Percentiles rank a stretch among this genome's conserved stretches.
These are phyloP conservation scores for Penicillium palitans DNA, from an alignment of 2,329 filamentous ascomycete genomes.

Conservation along the genomic window DNA sequence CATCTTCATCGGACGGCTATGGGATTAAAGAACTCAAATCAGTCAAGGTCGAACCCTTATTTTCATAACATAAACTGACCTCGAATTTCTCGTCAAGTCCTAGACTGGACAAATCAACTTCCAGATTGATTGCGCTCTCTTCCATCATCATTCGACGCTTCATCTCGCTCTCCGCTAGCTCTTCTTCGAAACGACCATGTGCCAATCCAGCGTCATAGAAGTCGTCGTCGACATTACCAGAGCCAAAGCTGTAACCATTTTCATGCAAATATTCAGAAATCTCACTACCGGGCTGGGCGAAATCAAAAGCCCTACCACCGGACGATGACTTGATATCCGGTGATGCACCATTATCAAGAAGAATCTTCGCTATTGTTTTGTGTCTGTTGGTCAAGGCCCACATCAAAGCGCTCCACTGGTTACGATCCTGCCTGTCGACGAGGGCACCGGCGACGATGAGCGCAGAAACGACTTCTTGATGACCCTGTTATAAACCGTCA, in stretches of 20 bases:
- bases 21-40: constrained; percentile 1
- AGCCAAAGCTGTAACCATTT: constrained; percentile 73
- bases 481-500: constrained; percentile 59
- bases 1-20: constrained; percentile 71
- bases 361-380: constrained; percentile 88
- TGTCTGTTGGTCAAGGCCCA: constrained; percentile 99
- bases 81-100: constrained; percentile 95
- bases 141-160: constrained; percentile 94
- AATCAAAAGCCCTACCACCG: constrained; percentile 91
- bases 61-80: constrained; percentile 51
- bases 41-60: background rate
- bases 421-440: constrained; percentile 91
- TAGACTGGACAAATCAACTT: constrained; percentile 93
- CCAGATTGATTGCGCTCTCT: constrained; percentile 94
- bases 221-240: constrained; percentile 61
- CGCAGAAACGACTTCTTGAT: constrained; percentile 81
- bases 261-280: constrained; percentile 95
- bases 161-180: constrained; percentile 95
- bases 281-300: constrained; percentile 91
- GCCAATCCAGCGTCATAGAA: constrained; percentile 93
- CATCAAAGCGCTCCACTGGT: constrained; percentile 97
- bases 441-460: constrained; percentile 82
- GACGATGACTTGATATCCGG: constrained; percentile 93
- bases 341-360: constrained; percentile 92
- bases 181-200: constrained; percentile 93